These are phyloP conservation scores for Exophiala aquamarina DNA, from an alignment of 2,329 filamentous ascomycete genomes.

Conservation along the genomic window DNA sequence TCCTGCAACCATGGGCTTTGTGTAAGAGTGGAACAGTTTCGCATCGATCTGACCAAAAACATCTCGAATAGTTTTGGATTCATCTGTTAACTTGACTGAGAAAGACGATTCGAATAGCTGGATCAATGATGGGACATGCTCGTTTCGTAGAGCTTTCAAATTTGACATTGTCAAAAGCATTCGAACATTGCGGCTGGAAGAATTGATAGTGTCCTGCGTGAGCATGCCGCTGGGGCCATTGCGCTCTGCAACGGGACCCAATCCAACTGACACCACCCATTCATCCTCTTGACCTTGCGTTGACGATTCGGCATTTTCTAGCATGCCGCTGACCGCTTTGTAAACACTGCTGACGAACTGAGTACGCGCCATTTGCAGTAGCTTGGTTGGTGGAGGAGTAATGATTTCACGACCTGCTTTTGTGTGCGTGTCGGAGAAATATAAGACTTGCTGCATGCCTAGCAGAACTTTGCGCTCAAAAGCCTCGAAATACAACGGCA, in stretches of 20 bases:
- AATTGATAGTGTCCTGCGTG: constrained; percentile 52
- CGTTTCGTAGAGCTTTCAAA: constrained; percentile 75
- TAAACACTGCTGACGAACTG: constrained; percentile 94
- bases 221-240: constrained; percentile 40
- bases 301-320: constrained; percentile 87
- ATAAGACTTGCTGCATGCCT: constrained; percentile 93
- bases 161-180: constrained; percentile 95
- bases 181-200: constrained; percentile 72
- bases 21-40: constrained; percentile 90
- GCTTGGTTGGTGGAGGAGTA: constrained; percentile 78
- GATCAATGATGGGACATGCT: constrained; percentile 85
- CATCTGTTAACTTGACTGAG: constrained; percentile 89
- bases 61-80: constrained; percentile 87
- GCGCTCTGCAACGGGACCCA: constrained; percentile 23
- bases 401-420: constrained; percentile 78
- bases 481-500: constrained; percentile 81
- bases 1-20: constrained; percentile 68
- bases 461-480: constrained; percentile 80
- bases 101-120: constrained; percentile 92
- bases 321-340: constrained; percentile 90
- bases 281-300: constrained; percentile 61
- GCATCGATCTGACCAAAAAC: constrained; percentile 88
- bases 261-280: constrained; percentile 50
- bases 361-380: constrained; percentile 84
- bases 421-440: constrained; percentile 80